phyloP scores from a whole-genome alignment of 352 stramenopile species.

The Globisporangium parvum region DNA sequence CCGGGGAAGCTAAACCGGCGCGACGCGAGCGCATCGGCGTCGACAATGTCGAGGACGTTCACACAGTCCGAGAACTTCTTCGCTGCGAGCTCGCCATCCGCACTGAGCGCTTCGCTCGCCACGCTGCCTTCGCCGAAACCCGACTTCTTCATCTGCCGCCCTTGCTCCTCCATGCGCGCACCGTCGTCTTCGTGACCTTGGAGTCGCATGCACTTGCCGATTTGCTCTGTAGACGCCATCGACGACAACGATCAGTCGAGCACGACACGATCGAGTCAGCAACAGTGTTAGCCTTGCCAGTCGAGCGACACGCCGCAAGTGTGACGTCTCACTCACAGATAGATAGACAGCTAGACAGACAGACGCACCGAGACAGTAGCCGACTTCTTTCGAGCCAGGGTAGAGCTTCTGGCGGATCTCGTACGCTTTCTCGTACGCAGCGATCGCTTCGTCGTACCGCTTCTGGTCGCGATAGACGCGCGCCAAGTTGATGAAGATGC shows the following conservation, averaged over 20 bases:
- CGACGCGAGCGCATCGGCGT: conserved; percentile 31
- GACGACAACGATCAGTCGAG: not conserved
- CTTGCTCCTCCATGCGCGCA: conserved; percentile 39
- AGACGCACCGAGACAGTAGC: conserved; percentile 64
- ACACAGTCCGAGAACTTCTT: conserved; percentile 19
- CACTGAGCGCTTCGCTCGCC: conserved; percentile 2
- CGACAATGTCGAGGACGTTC: conserved; percentile 26
- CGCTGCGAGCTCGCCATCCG: conserved; percentile 4
- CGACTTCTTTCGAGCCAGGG: conserved; percentile 66
- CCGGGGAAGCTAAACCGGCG: conserved; percentile 59
- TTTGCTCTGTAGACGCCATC: conserved; percentile 53
- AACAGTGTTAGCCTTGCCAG: not conserved
- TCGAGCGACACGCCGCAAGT: not conserved
- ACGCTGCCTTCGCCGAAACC: conserved; percentile 27
- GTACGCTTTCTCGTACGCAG: conserved; percentile 58
- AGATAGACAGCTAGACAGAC: not conserved
- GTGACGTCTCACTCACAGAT: too few species aligned
- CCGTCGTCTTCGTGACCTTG: conserved; percentile 64
- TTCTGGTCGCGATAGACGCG: conserved; percentile 76
- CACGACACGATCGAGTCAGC: not conserved
- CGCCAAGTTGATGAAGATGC: conserved; percentile 75
- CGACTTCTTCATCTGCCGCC: conserved; percentile 55
- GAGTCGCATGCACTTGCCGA: conserved; percentile 61
- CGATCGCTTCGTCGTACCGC: conserved; percentile 62
- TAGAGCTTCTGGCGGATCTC: conserved; percentile 74